Base-by-base conservation (phyloP, 2,329 filamentous ascomycete species). In the Fusarium sulawesiense region DNA sequence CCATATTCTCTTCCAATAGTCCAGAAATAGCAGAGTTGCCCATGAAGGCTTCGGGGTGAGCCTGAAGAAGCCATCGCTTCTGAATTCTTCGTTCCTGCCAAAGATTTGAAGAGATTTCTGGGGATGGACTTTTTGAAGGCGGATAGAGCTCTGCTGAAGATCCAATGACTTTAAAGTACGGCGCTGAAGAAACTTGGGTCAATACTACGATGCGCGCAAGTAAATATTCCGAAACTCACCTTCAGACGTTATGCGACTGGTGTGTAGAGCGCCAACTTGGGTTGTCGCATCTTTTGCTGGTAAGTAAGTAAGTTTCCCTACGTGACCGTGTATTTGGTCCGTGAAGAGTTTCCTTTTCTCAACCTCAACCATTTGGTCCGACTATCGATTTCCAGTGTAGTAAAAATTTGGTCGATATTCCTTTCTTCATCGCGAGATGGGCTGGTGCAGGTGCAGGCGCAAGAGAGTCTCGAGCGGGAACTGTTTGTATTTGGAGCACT, bases 41-140 rank as follows among this genome's bases (percentile, higher is more conserved):
- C 51, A 83, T 73, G 55, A 81, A 81, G 4, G 84, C 84, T 62
- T 87, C 85, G 2, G 87, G 86, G n/a, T 85, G 80, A 32, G 78
- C 77, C 44, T 84, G 83, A 46, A 83, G 73, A 6, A 89, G 81
- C 86, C 86, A 89, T 78, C 80, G 80, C 50, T 78, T 78, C 60
- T 86, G 84, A 7, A 75, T 64, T 60, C 78, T 73, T 25, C 78
- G 73, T 67, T 76, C 74, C 57, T 75, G 59, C 75, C 76, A 78
- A 6, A 77, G 60, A 5, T 70, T 70, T 8, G 76, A 75, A n/a
- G 74, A 72, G 21, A 56, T 41, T 13, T 73, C 64, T 0, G 75
- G 74, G 9, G 68, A n/a, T 13, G 66, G 55, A 7, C 68, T 60
- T 50, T 72, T 80, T 20, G 78, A 78, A 18, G 78, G 70, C 12